Conservation (phyloP, 768 basidiomycete species). For the Rhodotorula babjevae region DNA sequence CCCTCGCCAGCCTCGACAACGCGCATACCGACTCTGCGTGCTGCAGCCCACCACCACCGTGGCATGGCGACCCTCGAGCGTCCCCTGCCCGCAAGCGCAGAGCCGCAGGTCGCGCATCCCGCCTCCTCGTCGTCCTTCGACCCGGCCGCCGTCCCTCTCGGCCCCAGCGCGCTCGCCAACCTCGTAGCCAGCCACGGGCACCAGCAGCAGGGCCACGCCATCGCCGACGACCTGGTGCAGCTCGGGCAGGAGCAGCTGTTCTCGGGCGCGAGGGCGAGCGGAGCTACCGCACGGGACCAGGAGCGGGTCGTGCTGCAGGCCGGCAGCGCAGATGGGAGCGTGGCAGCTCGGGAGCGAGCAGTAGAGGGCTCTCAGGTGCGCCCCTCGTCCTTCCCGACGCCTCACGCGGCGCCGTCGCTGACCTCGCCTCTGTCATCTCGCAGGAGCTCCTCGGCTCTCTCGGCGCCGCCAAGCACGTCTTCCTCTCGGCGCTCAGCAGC, state of each 20-base stretch:
- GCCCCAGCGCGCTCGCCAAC: not conserved
- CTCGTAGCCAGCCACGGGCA: not conserved
- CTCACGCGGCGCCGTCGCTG: not conserved
- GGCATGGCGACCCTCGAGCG: not conserved
- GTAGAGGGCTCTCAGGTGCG: not conserved
- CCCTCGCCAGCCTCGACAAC: too few species aligned
- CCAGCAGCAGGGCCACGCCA: not conserved
- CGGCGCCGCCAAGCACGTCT: constrained; percentile 27
- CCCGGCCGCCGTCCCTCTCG: constrained; percentile 6
- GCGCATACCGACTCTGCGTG: too few species aligned
- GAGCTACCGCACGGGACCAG: too few species aligned
- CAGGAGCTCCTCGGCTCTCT: constrained; percentile 26
- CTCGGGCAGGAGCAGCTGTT: constrained; percentile 32
- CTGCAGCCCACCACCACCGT: not conserved
- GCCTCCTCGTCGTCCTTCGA: not conserved
- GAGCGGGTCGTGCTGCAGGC: not conserved
- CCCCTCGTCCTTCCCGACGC: too few species aligned
- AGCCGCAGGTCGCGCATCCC: not conserved
- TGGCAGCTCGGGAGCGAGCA: not conserved
- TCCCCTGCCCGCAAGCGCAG: too few species aligned
- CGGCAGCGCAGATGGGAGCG: too few species aligned
- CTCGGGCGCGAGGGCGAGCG: constrained; percentile 8
- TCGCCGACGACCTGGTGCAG: constrained; percentile 11
- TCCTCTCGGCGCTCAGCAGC: constrained; percentile 25
- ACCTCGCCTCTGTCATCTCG: not conserved